Conservation (phyloP, 495 filamentous ascomycete genomes). For the Penicillium soppii region DNA sequence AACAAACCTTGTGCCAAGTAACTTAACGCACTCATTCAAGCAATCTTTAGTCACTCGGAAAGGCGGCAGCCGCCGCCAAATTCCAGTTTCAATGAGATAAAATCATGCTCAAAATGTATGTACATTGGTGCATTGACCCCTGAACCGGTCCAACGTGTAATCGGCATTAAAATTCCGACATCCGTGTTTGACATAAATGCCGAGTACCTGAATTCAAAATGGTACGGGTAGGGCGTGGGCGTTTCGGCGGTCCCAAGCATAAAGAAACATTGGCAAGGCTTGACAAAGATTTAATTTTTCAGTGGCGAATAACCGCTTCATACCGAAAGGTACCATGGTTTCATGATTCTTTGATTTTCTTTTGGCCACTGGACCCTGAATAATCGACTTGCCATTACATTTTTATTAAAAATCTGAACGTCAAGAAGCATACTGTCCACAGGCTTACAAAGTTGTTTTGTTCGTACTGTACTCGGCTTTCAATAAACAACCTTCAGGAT, state of each 20-base stretch:
- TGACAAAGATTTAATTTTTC: constrained; percentile 13
- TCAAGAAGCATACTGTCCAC: too few relatives aligned
- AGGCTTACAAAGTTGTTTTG: too few relatives aligned
- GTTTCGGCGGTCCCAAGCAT: neutral
- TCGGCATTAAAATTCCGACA: too few relatives aligned
- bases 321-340: constrained; percentile 11
- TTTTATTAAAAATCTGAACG: too few relatives aligned
- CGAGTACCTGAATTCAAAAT: neutral
- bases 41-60: neutral
- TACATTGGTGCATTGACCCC: neutral
- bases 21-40: too few relatives aligned
- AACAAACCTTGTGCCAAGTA: neutral
- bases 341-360: neutral
- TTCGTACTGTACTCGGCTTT: neutral
- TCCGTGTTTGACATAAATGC: neutral
- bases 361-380: too few relatives aligned
- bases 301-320: constrained; percentile 17
- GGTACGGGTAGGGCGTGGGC: neutral
- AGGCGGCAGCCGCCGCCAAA: neutral
- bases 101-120: neutral
- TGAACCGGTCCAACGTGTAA: too few relatives aligned
- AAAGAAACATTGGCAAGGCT: neutral
- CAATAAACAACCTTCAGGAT: neutral
- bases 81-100: neutral
- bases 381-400: too few relatives aligned